Evolutionary conservation across 176 grass and related monocot species (phyloP).

Genomic region (Oryza meridionalis): DNA sequence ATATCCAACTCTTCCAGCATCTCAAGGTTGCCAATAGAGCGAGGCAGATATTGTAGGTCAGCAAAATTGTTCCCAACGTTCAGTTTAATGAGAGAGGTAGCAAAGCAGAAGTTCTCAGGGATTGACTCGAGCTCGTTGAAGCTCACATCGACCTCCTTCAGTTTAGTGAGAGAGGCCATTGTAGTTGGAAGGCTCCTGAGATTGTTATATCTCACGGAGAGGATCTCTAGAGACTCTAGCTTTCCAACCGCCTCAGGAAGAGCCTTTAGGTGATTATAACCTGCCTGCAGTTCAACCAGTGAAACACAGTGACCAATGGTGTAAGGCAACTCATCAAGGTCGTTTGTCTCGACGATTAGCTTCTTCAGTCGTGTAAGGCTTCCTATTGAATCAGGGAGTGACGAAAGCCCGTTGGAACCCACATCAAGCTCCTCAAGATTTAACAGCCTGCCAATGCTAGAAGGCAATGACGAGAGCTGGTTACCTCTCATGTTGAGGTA

Average conservation of each 20-base stretch:
- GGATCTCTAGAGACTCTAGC: constrained; percentile 80
- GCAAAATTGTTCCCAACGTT: constrained; percentile 93
- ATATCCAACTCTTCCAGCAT: constrained; percentile 97
- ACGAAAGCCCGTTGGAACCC: constrained; percentile 64
- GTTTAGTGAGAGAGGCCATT: constrained; percentile 87
- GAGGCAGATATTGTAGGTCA: constrained; percentile 79
- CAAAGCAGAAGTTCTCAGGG: constrained; percentile 92
- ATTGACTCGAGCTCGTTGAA: constrained; percentile 95
- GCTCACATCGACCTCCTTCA: constrained; percentile 92
- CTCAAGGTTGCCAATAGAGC: constrained; percentile 95
- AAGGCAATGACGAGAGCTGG: constrained; percentile 69
- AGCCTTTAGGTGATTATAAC: constrained; percentile 87
- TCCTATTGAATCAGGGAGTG: constrained; percentile 82
- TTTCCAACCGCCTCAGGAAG: constrained; percentile 96
- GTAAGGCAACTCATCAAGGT: constrained; percentile 90
- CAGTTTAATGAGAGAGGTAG: constrained; percentile 89
- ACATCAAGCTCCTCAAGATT: constrained; percentile 94
- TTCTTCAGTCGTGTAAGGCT: constrained; percentile 75
- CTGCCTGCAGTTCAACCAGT: constrained; percentile 72
- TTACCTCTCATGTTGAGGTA: constrained; percentile 81
- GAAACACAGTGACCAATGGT: constrained; percentile 86
- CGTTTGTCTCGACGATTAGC: constrained; percentile 76
- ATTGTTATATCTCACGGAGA: constrained; percentile 91
- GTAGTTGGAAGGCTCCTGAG: constrained; percentile 93
- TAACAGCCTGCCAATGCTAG: constrained; percentile 65